These are phyloP conservation scores for Mucor lusitanicus DNA, from an alignment of 371 early-diverging fungal genomes.

Conservation along the genomic window DNA sequence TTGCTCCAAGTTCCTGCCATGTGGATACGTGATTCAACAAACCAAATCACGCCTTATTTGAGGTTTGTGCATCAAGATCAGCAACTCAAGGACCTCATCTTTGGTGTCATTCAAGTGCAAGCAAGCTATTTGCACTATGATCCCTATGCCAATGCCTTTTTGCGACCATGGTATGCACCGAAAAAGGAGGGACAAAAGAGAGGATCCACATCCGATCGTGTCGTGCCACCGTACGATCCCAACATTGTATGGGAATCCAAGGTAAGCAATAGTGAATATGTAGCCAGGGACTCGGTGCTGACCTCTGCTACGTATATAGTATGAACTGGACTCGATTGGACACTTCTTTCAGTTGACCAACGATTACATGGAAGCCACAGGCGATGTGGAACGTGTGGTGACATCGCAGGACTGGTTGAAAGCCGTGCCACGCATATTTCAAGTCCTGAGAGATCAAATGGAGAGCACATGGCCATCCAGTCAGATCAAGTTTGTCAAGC, in stretches of 20 bases:
- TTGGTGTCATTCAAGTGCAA: slow-evolving; percentile 43
- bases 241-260: slow-evolving; percentile 45
- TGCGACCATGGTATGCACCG: slow-evolving; percentile 42
- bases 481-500: not conserved
- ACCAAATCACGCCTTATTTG: slow-evolving; percentile 54
- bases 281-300: no score
- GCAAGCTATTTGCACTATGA: slow-evolving; percentile 43
- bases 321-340: slow-evolving; percentile 53
- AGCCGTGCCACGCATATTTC: slow-evolving; percentile 31
- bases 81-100: slow-evolving; percentile 24
- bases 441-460: slow-evolving; percentile 36
- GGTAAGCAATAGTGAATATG: no score
- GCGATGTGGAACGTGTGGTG: slow-evolving; percentile 26
- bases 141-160: slow-evolving; percentile 58
- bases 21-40: slow-evolving; percentile 64
- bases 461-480: slow-evolving; percentile 37
- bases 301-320: slow-evolving; percentile 23
- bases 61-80: slow-evolving; percentile 27
- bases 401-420: slow-evolving; percentile 31
- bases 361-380: slow-evolving; percentile 37
- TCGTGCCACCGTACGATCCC: slow-evolving; percentile 37
- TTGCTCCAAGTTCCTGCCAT: slow-evolving; percentile 44
- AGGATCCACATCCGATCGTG: slow-evolving; percentile 27
- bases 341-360: slow-evolving; percentile 51
- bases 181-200: not conserved